A percentile compares a stretch with the other conserved stretches of the same genome.
These are phyloP conservation scores for Colletotrichum caudatum DNA, from an alignment of 2,329 filamentous ascomycete species.

Conservation along the genomic window DNA sequence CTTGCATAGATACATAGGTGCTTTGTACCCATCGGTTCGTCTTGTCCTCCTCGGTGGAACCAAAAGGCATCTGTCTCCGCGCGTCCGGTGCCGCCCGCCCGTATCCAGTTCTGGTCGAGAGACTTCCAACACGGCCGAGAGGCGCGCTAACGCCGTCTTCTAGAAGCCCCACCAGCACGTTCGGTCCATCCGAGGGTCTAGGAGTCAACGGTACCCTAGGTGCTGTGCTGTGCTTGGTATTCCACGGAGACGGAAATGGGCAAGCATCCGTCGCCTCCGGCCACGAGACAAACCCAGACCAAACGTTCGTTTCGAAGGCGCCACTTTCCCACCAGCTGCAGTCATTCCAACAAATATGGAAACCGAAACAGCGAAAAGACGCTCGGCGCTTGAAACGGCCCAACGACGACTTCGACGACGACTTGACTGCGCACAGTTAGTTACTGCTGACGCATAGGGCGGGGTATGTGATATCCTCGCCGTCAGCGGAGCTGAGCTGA, in stretches of 20 bases:
- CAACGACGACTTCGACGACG: too few relatives aligned
- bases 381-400: background rate
- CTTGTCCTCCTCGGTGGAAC: conserved; percentile 11
- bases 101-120: background rate
- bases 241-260: background rate
- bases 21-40: background rate
- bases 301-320: conserved; percentile 21
- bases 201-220: background rate
- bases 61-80: background rate
- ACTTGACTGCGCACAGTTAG: background rate
- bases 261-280: background rate
- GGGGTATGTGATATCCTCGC: background rate
- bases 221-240: too few relatives aligned
- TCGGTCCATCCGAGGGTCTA: background rate
- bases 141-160: conserved; percentile 12
- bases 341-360: background rate
- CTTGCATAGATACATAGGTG: background rate
- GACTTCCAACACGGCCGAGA: background rate
- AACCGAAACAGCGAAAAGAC: background rate
- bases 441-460: conserved; percentile 6
- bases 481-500: conserved; percentile 1
- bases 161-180: conserved; percentile 6
- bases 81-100: background rate
- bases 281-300: background rate
- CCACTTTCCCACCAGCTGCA: conserved; percentile 6